Base-by-base conservation (phyloP, 495 filamentous ascomycete species). In the Parachaetomium inaequale region DNA sequence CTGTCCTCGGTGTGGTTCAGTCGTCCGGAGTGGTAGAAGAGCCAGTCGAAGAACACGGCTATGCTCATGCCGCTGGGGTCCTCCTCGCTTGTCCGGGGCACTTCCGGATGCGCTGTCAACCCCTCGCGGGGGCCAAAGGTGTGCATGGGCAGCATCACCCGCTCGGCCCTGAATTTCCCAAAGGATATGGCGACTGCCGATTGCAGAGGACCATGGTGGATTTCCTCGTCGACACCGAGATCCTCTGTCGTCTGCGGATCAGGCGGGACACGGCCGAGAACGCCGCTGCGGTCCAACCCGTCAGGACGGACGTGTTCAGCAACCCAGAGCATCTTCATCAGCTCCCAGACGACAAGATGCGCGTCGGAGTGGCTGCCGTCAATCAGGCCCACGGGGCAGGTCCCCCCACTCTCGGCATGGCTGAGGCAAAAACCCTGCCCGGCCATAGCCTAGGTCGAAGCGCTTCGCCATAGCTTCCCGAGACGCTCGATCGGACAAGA, bases 271-370 rank as follows among this genome's bases (percentile, higher is more conserved):
- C n/a, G n/a, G n/a, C 23, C 26, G 23, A 52, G 29, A 32, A 17
- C 49, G 29, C 49, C 5, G 32, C 32, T 34, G 32, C 6, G 11
- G 10, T 49, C 21, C 21, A 11, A 29, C 14, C 23, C 8, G 46
- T 15, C 6, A 12, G 25, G 32, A 26, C 32, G 51, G 31, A 55
- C 8, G 1, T 55, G 31, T 17, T 55, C 51, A 25, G 40, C 51
- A 12, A 55, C n/a, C 32, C 31, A 55, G 7, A 40, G 19, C 51
- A 38, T 40, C 32, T 55, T 38, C 51, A 40, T 55, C n/a, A 38
- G 51, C 17, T 55, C 51, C 50, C 51, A 40, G 32, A 55, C 51
- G 19, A 40, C 32, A 15, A 26, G 51, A 40, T 55, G 51, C 12
- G 51, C 51, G 34, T 55, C 51, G 17, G 51, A 55, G 51, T 55